Base-by-base conservation (phyloP, 768 basidiomycete species). In the Heimioporus sp. region DNA sequence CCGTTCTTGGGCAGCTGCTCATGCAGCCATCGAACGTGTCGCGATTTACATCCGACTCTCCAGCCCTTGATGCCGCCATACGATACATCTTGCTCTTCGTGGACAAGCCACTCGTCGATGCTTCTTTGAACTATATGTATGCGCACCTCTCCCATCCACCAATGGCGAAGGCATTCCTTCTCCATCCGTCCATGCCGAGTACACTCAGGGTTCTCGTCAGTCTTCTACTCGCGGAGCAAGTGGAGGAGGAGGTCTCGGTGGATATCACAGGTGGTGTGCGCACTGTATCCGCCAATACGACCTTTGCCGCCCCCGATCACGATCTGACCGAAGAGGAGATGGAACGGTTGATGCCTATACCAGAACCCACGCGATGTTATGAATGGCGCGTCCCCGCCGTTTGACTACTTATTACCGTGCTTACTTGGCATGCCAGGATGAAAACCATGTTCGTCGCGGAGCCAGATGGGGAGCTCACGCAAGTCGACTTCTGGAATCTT, bases 401-500 rank as follows among this genome's bases (percentile, higher is more conserved):
- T 39, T 20, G 35, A 28, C 10, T 8, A 31, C 40, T 34, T 19
- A 28, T 41, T 15, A 16, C 45, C 64, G 5, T 37, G 5, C 28
- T 67, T 39, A 68, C 28, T n/a, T 43, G 7, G 28, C 43, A 7
- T 38, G 32, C 17, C 63, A 94, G 96, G 96, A 96, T 99, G 90
- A 85, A 83, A 63, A 70, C 78, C n/a, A 88, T 92, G 78, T 98
- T 95, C 61, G 77, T 87, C 15, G 75, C 85, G 16, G 85, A 86
- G 54, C 69, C 85, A 2, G 84, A 87, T 4, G 83, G 87, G 5
- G 90, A 94, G 62, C 73, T 98, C 42, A 93, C 92, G 1, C 97
- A 98, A 68, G 92, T 96, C 32, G 86, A 91, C 49, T 92, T 99
- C 63, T 99, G 96, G 95, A 92, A 83, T 51, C 78, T 94, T 12